Base-by-base conservation (phyloP, 192 early-diverging fungal genomes). In the Linnemannia schmuckeri region DNA sequence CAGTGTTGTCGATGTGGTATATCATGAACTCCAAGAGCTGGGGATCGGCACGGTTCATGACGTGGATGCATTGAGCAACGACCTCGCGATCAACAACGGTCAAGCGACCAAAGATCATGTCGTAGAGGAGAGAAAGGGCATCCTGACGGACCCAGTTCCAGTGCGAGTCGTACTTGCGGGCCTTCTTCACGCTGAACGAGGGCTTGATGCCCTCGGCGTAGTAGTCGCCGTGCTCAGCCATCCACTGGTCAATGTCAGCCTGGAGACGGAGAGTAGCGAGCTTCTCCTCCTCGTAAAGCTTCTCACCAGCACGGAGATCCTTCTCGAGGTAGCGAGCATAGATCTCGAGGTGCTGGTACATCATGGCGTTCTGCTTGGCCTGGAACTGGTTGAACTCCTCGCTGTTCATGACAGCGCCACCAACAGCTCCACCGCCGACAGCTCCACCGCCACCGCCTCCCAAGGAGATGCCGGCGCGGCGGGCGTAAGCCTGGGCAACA, bases 111-210 rank as follows among this genome's bases (percentile, higher is more conserved):
- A 96, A 98, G 87, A 99, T 92, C 72, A 98, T 95, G 90, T 97
- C 98, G 88, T 96, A 99, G 89, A 96, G 97, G 71, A 97, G 92
- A 40, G 93, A 91, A 61, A 96, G 82, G n/a, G 95, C 95, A 83
- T 97, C 96, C 82, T 97, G 96, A 74, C 95, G 93, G 57, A 94
- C 95, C 97, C 97, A 98, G 92, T 98, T 98, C 97, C 97, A 98
- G 94, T 97, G 95, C 66, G 97, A 98, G 83, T 98, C 97, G 82
- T 97, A 98, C 40, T 89, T 91, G 63, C 97, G 96, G 46, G 96
- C 97, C 92, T 97, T 98, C 83, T 94, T 92, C 20, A 92, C 90
- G 75, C 92, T 94, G 89, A 98, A 98, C 30, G 93, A 75, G 22
- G 97, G 97, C 76, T 93, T 93, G 91, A 98, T 98, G 74, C 97